These are phyloP conservation scores for Pseudozyma tsukubaensis DNA, from an alignment of 1,284 basidiomycete genomes.

Conservation along the genomic window DNA sequence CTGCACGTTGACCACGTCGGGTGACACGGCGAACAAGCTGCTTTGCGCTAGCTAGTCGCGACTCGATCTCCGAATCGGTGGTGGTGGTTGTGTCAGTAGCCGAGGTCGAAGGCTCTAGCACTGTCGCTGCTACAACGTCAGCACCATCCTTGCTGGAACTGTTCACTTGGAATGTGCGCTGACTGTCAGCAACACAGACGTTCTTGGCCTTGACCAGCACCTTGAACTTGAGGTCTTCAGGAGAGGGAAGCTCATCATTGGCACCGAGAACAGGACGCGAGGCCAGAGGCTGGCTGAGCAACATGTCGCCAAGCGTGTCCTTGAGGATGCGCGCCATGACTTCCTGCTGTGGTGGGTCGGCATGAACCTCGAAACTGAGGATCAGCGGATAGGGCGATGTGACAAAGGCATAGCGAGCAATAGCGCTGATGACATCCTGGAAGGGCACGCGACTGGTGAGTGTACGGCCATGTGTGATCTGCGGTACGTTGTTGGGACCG, in stretches of 20 bases:
- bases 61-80: conserved; percentile 48
- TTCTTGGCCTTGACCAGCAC: conserved; percentile 80
- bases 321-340: conserved; percentile 82
- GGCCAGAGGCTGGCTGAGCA: conserved; percentile 69
- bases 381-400: conserved; percentile 93
- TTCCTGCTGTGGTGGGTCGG: conserved; percentile 83
- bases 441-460: conserved; percentile 87
- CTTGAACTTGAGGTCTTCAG: conserved; percentile 82
- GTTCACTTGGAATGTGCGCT: conserved; percentile 13
- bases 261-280: conserved; percentile 69
- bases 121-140: conserved; percentile 16
- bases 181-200: conserved; percentile 24
- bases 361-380: conserved; percentile 94
- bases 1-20: conserved; percentile 19
- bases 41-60: conserved; percentile 46
- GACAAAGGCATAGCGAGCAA: conserved; percentile 91
- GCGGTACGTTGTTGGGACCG: conserved; percentile 74
- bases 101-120: conserved; percentile 25
- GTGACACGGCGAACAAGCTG: conserved; percentile 51
- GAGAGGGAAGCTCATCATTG: conserved; percentile 78
- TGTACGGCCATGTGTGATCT: conserved; percentile 87
- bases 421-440: conserved; percentile 85
- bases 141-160: conserved; percentile 7
- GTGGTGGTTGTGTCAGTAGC: conserved; percentile 38
- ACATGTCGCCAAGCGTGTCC: conserved; percentile 80